These are phyloP conservation scores for Ciborinia camelliae DNA, from an alignment of 2,329 filamentous ascomycete genomes.

Conservation along the genomic window DNA sequence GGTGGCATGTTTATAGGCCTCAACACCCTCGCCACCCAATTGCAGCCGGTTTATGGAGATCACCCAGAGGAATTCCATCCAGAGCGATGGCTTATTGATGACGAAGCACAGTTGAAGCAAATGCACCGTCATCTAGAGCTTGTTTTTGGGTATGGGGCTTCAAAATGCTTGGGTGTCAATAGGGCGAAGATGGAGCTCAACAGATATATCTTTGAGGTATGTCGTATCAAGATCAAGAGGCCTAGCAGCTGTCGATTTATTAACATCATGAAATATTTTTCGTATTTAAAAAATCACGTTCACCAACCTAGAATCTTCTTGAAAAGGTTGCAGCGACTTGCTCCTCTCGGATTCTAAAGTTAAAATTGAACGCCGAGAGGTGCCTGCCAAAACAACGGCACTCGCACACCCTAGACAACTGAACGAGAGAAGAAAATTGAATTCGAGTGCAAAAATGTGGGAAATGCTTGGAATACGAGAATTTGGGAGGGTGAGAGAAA, in stretches of 20 bases:
- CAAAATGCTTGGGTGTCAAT: constrained; percentile 46
- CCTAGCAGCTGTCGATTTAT: background rate
- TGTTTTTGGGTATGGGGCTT: constrained; percentile 46
- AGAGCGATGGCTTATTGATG: constrained; percentile 47
- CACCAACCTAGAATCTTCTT: background rate
- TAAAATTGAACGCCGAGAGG: background rate
- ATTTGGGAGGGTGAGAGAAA: background rate
- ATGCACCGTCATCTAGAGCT: constrained; percentile 44
- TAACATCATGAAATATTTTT: constrained; percentile 2
- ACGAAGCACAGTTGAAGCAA: constrained; percentile 24
- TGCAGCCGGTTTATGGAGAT: constrained; percentile 36
- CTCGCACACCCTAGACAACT: background rate
- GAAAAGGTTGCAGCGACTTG: background rate
- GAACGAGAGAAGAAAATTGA: background rate
- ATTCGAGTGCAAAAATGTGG: background rate
- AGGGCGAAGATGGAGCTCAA: constrained; percentile 49
- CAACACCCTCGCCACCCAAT: constrained; percentile 37
- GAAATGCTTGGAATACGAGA: too few species aligned
- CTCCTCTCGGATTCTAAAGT: background rate
- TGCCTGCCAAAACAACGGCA: background rate
- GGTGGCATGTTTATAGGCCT: constrained; percentile 35
- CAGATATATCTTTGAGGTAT: constrained; percentile 49
- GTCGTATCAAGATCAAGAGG: constrained; percentile 18
- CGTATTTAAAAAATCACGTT: background rate
- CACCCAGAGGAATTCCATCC: constrained; percentile 45